phyloP scores from a whole-genome alignment of 176 grass and related monocot species.

The Miscanthus lutarioriparius region DNA sequence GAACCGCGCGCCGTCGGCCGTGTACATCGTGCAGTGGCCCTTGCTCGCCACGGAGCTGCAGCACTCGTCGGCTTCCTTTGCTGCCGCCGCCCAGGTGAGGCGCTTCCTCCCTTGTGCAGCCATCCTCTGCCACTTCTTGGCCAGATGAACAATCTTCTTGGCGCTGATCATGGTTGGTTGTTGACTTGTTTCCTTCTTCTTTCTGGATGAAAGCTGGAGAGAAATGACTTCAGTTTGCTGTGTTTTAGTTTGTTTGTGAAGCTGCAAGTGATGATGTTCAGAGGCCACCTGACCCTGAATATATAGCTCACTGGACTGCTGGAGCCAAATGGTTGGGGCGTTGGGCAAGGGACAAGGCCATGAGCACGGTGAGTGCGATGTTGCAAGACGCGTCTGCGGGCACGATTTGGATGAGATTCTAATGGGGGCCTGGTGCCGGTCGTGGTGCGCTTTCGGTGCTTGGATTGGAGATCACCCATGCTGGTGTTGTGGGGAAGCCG shows the following conservation, averaged over 20 bases:
- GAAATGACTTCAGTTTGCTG: no score
- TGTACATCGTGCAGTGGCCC: slow-evolving; percentile 4
- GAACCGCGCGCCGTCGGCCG: slow-evolving; percentile 5
- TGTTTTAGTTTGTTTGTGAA: slow-evolving; percentile 15
- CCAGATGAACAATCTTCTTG: slow-evolving; percentile 26
- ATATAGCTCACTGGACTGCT: neutral
- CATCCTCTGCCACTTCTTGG: slow-evolving; percentile 34
- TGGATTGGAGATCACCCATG: neutral
- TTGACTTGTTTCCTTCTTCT: neutral
- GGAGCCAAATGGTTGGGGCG: neutral
- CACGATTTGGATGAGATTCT: no score
- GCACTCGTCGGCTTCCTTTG: neutral
- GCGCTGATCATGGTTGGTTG: slow-evolving; percentile 6
- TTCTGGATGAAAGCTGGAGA: neutral
- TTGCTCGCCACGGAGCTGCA: neutral
- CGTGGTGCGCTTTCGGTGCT: neutral
- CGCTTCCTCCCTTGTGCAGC: no score
- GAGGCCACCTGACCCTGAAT: neutral
- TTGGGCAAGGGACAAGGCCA: slow-evolving; percentile 5
- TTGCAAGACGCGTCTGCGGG: neutral
- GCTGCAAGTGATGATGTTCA: neutral
- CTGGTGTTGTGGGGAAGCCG: no score
- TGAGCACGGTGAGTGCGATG: neutral
- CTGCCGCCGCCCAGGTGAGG: neutral
- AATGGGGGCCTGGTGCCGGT: neutral